phyloP scores from a whole-genome alignment of 164 flowering plant species.

The Macadamia integrifolia region DNA sequence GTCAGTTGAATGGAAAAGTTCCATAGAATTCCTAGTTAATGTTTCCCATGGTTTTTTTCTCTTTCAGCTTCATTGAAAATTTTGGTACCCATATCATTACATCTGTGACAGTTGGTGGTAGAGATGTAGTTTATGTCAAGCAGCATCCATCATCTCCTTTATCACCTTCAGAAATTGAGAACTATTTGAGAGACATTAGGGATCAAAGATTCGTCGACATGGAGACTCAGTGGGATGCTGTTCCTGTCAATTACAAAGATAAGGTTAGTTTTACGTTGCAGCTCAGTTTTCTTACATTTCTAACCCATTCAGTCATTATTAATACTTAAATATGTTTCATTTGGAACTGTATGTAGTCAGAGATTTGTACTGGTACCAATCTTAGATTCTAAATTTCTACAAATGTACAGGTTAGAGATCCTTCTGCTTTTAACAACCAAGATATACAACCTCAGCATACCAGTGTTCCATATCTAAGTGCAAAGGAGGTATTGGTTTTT shows the following conservation, averaged over 20 bases:
- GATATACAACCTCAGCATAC: constrained; percentile 32
- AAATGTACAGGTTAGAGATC: constrained; percentile 24
- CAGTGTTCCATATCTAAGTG: constrained; percentile 27
- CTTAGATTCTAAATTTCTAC: constrained; percentile 8
- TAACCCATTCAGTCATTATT: constrained; percentile 5
- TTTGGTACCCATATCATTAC: constrained; percentile 92
- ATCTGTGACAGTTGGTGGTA: constrained; percentile 90
- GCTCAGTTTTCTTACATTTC: constrained; percentile 3
- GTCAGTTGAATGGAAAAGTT: not conserved
- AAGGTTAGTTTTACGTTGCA: constrained; percentile 50
- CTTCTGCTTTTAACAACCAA: constrained; percentile 21
- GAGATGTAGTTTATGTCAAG: constrained; percentile 88
- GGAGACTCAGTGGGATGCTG: constrained; percentile 45
- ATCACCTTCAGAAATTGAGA: constrained; percentile 60
- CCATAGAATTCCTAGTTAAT: constrained; percentile 8
- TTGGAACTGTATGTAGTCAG: not conserved
- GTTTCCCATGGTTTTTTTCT: constrained; percentile 10
- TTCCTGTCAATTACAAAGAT: constrained; percentile 66
- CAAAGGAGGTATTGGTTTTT: constrained; percentile 26
- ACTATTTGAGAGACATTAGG: constrained; percentile 70
- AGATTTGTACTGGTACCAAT: not conserved
- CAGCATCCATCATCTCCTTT: constrained; percentile 92
- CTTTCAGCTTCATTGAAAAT: constrained; percentile 88
- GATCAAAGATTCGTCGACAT: constrained; percentile 69
- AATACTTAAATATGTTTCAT: not conserved